Conservation (phyloP, 306 rosid species). For the Glycine soja region DNA sequence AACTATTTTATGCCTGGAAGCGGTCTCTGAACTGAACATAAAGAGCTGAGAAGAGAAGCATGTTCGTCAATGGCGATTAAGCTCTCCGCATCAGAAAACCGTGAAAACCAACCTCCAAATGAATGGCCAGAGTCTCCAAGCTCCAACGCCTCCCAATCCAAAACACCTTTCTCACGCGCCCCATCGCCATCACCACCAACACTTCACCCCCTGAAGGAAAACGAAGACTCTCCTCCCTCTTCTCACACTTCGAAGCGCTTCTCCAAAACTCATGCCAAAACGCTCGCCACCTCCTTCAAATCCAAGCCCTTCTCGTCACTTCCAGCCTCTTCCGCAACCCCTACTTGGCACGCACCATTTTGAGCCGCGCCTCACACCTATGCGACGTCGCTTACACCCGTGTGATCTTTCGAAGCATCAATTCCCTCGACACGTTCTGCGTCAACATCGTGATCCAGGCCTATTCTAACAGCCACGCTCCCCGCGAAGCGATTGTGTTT, state of each 20-base stretch:
- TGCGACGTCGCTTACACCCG: slow-evolving; percentile 56
- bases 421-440: slow-evolving; percentile 58
- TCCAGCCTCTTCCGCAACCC: slow-evolving; percentile 53
- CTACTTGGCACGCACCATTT: slow-evolving; percentile 66
- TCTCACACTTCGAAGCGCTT: slow-evolving; percentile 40
- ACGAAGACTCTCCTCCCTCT: neutral
- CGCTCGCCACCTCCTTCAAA: slow-evolving; percentile 60
- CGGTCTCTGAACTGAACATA: no score
- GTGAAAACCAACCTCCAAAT: slow-evolving; percentile 45
- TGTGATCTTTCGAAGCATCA: slow-evolving; percentile 52
- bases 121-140: slow-evolving; percentile 69
- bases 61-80: slow-evolving; percentile 64
- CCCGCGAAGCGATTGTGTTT: slow-evolving; percentile 50
- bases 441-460: slow-evolving; percentile 66
- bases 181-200: slow-evolving; percentile 30
- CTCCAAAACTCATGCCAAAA: slow-evolving; percentile 37
- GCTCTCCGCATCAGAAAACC: slow-evolving; percentile 19
- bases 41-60: slow-evolving; percentile 21
- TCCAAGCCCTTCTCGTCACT: slow-evolving; percentile 66
- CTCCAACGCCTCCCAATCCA: slow-evolving; percentile 55
- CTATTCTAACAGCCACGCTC: slow-evolving; percentile 53
- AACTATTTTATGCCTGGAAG: no score
- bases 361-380: slow-evolving; percentile 60
- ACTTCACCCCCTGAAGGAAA: slow-evolving; percentile 17
- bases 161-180: slow-evolving; percentile 40